Conservation (phyloP, 2,329 filamentous ascomycete genomes). For the Botrytis elliptica region DNA sequence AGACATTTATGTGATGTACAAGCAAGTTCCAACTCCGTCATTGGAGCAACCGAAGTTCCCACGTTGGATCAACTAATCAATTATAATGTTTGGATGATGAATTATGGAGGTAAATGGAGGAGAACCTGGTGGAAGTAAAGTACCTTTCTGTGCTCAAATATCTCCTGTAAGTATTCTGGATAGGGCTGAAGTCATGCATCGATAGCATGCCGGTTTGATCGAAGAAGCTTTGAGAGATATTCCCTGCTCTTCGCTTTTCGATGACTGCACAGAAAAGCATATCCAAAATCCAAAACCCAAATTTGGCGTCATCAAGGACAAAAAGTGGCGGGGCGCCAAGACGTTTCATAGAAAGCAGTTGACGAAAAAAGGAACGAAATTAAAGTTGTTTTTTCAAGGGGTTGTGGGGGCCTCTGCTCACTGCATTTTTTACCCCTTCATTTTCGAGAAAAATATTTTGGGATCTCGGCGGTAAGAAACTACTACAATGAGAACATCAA, state of each 20-base stretch:
- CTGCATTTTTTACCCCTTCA: constrained; percentile 6
- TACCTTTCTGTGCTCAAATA: neutral
- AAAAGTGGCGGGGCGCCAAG: neutral
- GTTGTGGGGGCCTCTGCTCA: neutral
- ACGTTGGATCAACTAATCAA: neutral
- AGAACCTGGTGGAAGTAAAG: neutral
- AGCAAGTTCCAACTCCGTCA: neutral
- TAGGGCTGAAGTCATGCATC: neutral
- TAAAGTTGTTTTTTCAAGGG: neutral
- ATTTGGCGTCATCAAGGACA: constrained; percentile 1
- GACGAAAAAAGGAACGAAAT: neutral
- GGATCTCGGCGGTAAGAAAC: neutral
- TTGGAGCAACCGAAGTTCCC: neutral
- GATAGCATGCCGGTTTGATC: neutral
- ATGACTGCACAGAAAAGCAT: neutral
- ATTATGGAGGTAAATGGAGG: neutral
- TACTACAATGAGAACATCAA: neutral
- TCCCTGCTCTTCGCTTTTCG: too few relatives aligned
- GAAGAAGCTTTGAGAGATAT: neutral
- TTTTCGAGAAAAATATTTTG: neutral
- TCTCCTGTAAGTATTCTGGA: neutral
- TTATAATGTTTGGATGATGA: neutral
- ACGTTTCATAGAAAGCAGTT: neutral
- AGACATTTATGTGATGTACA: neutral
- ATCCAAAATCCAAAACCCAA: neutral